Conservation (phyloP, 768 basidiomycete species). For the Nidula microcarpa region DNA sequence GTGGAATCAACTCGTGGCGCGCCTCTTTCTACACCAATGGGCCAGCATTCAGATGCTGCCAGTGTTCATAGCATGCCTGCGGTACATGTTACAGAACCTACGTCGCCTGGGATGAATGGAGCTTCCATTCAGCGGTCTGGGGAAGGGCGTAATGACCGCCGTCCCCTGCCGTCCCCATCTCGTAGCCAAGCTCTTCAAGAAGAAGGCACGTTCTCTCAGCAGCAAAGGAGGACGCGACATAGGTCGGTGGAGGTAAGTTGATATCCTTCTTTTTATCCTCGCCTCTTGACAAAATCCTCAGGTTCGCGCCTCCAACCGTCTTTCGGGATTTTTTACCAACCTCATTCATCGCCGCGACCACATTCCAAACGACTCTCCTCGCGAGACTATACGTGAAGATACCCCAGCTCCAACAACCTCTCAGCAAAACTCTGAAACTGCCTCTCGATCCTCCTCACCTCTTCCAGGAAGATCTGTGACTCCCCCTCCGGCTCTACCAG, state of each 20-base stretch:
- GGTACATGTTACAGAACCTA: conserved; percentile 43
- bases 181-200: conserved; percentile 23
- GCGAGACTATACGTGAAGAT: conserved; percentile 12
- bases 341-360: conserved; percentile 73
- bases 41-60: conserved; percentile 42
- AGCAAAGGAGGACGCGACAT: conserved; percentile 39
- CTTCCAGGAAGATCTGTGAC: conserved; percentile 49
- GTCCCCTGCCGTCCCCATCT: conserved; percentile 24
- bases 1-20: conserved; percentile 26
- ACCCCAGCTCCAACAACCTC: conserved; percentile 10
- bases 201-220: conserved; percentile 20
- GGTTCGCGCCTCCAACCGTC: conserved; percentile 63
- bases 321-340: conserved; percentile 83
- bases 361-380: conserved; percentile 16
- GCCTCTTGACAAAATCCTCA: conserved; percentile 14
- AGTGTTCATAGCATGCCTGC: conserved; percentile 62
- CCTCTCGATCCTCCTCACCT: conserved; percentile 57
- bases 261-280: conserved; percentile 1
- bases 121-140: conserved; percentile 24
- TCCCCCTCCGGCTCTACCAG: conserved; percentile 68
- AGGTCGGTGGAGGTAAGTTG: conserved; percentile 61
- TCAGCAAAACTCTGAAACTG: conserved; percentile 28
- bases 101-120: conserved; percentile 19
- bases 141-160: conserved; percentile 10
- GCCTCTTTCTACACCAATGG: conserved; percentile 33